A percentile compares a stretch with the other conserved stretches of the same genome.
Evolutionary conservation across 805 yeast species (phyloP).

Genomic region (Cyberlindnera mrakii): DNA sequence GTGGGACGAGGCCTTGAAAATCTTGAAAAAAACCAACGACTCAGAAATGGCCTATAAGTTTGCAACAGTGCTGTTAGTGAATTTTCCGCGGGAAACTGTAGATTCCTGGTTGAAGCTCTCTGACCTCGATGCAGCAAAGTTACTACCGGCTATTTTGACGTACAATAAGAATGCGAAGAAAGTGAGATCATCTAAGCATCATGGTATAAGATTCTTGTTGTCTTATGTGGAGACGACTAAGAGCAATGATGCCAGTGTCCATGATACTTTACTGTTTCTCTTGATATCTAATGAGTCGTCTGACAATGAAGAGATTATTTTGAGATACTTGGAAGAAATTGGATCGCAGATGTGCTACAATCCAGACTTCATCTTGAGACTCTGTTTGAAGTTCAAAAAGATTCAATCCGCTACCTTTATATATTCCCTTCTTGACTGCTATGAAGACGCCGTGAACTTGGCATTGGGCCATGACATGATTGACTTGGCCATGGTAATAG

Average conservation of each 20-base stretch:
- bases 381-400: slow-evolving; percentile 57
- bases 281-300: slow-evolving; percentile 36
- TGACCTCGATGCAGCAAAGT: slow-evolving; percentile 50
- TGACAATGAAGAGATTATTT: slow-evolving; percentile 32
- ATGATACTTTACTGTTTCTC: slow-evolving; percentile 65
- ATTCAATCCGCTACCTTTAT: slow-evolving; percentile 65
- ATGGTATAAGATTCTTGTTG: slow-evolving; percentile 58
- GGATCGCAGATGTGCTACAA: slow-evolving; percentile 45
- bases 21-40: slow-evolving; percentile 43
- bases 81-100: slow-evolving; percentile 63
- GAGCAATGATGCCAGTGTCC: slow-evolving; percentile 43
- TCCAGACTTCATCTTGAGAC: slow-evolving; percentile 65
- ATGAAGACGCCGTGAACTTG: slow-evolving; percentile 74
- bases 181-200: slow-evolving; percentile 44
- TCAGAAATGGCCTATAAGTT: slow-evolving; percentile 52
- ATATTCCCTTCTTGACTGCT: slow-evolving; percentile 60
- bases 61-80: slow-evolving; percentile 62
- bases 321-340: slow-evolving; percentile 43
- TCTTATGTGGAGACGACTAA: slow-evolving; percentile 43
- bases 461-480: slow-evolving; percentile 59
- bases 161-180: slow-evolving; percentile 47
- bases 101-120: slow-evolving; percentile 68
- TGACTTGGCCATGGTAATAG: slow-evolving; percentile 51
- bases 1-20: slow-evolving; percentile 69
- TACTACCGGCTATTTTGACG: slow-evolving; percentile 71